Conservation (phyloP, 2,329 filamentous ascomycete genomes). For the Phoma sp. region DNA sequence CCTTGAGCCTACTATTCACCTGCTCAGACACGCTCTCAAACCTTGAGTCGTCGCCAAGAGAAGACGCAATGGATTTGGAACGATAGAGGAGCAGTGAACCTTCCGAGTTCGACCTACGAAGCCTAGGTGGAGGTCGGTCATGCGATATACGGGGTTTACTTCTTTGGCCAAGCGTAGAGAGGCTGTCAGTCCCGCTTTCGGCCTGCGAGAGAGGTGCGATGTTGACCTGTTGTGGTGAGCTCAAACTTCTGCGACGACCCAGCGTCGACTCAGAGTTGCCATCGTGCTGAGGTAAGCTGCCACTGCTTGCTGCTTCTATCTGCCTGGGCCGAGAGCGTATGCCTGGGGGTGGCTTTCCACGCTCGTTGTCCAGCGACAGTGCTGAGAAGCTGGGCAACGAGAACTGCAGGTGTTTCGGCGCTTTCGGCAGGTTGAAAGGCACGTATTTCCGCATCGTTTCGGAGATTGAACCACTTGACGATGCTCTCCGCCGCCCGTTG, state of each 20-base stretch:
- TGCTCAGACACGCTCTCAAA: slow-evolving; percentile 84
- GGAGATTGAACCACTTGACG: slow-evolving; percentile 47
- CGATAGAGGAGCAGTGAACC: slow-evolving; percentile 78
- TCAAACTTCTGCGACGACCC: slow-evolving; percentile 15
- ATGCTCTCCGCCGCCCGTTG: slow-evolving; percentile 47
- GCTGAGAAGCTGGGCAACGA: slow-evolving; percentile 45
- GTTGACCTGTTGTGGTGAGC: slow-evolving; percentile 19
- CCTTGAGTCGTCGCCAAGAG: slow-evolving; percentile 80
- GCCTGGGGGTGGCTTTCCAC: slow-evolving; percentile 20
- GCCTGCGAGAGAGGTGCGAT: slow-evolving; percentile 28
- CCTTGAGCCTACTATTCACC: slow-evolving; percentile 88
- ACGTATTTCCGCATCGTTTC: slow-evolving; percentile 48
- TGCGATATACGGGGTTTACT: slow-evolving; percentile 11
- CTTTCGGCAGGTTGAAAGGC: slow-evolving; percentile 48
- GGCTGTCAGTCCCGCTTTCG: slow-evolving; percentile 28
- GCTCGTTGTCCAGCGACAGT: slow-evolving; percentile 34
- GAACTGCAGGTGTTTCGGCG: slow-evolving; percentile 47
- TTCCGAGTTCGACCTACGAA: slow-evolving; percentile 74
- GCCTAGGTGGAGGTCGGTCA: slow-evolving; percentile 33
- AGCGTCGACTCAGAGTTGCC: slow-evolving; percentile 23
- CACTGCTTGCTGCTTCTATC: slow-evolving; percentile 21
- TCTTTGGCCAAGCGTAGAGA: slow-evolving; percentile 22
- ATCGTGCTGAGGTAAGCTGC: slow-evolving; percentile 33
- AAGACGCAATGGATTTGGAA: slow-evolving; percentile 78
- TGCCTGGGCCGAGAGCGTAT: slow-evolving; percentile 23